Percentiles rank a stretch among this genome's conserved stretches.
Evolutionary conservation across 108 stramenopile genomes (phyloP).

Genomic region (Cyclotella baltica): DNA sequence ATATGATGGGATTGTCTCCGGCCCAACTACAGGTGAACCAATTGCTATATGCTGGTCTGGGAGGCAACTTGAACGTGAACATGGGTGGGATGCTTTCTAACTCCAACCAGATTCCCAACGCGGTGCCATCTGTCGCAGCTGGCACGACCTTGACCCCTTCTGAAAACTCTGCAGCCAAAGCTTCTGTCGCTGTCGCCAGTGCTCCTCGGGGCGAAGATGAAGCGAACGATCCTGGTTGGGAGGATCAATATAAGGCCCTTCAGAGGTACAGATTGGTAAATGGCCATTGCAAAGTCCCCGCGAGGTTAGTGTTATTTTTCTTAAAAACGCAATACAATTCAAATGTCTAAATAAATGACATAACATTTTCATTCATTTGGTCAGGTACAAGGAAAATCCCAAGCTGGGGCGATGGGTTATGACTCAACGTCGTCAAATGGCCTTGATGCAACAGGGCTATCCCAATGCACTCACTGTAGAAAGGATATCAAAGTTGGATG

Average conservation of each 20-base stretch:
- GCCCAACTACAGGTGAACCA: slow-evolving; percentile 1
- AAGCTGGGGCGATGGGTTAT: slow-evolving; percentile 77
- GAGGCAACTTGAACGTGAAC: neutral
- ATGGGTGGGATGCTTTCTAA: neutral
- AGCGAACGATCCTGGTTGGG: slow-evolving; percentile 33
- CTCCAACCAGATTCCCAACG: neutral
- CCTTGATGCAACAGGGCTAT: slow-evolving; percentile 29
- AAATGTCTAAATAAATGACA: too few species aligned
- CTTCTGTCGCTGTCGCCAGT: neutral
- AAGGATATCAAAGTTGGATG: slow-evolving; percentile 61
- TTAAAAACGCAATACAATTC: too few species aligned
- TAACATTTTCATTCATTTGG: too few species aligned
- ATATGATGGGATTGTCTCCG: neutral
- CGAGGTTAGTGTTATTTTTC: too few species aligned
- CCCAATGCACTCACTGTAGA: slow-evolving; percentile 60
- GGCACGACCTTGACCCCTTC: neutral
- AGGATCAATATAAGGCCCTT: slow-evolving; percentile 27
- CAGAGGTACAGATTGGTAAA: slow-evolving; percentile 16
- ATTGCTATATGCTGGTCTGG: neutral
- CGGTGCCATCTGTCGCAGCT: neutral
- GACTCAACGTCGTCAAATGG: slow-evolving; percentile 64
- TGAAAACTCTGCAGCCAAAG: neutral
- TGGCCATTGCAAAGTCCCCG: slow-evolving; percentile 66
- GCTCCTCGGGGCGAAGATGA: neutral
- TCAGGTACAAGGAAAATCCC: slow-evolving; percentile 59